Base-by-base conservation (phyloP, 495 filamentous ascomycete species). In the Penicillium alfredii region DNA sequence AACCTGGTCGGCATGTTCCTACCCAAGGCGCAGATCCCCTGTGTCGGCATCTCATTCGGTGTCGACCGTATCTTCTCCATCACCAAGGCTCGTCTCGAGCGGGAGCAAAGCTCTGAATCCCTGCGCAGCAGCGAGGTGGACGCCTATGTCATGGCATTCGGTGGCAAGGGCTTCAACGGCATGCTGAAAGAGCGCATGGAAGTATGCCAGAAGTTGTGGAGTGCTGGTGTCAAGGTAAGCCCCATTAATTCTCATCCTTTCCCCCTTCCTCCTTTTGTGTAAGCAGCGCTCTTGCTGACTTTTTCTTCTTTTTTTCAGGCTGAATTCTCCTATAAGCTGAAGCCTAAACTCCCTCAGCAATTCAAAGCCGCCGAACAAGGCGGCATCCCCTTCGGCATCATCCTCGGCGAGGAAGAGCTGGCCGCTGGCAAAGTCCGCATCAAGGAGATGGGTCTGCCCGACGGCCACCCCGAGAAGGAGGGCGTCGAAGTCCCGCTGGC, bases 11-110 rank as follows among this genome's bases (percentile, higher is more conserved):
- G 84, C 60, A 94, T 94, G 86, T 96, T 94, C 71, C 69, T 66
- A 27, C 81, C 80, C 42, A 93, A 92, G 66, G 69, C 69, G 1
- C 80, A 87, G 52, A 85, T 94, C 23, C 90, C 90, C 16, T 95
- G 90, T 55, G 86, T 95, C 5, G 89, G 90, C 42, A 84, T 96
- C 44, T 94, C 87, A 8, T 94, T 96, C 58, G 90, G 90, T 34
- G 84, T 95, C 12, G 90, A 96, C 62, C 82, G 89, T 33, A 96
- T 97, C 49, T 95, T 94, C 65, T 85, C 82, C 30, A 86, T 96
- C 61, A 86, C 77, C 22, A 86, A 89, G 62, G 80, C 84, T 7
- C 74, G 79, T n/a, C 72, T 81, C 57, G 77, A 74, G 46, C 70
- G 72, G 32, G 74, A 82, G 46, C 71, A 76, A 46, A 57, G 37